phyloP scores from a whole-genome alignment of 345 rosid genomes.

The Eucalyptus rudis region DNA sequence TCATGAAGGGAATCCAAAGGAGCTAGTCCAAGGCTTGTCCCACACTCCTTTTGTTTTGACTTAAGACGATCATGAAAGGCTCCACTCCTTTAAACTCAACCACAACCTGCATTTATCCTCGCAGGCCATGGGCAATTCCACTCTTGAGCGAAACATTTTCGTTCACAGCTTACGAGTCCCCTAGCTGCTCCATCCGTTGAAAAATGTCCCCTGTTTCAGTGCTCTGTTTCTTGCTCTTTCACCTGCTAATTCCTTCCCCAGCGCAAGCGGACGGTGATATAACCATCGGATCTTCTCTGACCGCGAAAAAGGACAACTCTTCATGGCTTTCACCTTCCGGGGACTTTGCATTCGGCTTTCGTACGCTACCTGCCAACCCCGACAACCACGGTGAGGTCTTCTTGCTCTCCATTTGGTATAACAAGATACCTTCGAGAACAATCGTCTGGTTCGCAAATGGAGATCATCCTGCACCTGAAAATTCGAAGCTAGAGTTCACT shows the following conservation, averaged over 20 bases:
- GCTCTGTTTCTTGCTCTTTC: background rate
- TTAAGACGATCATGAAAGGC: background rate
- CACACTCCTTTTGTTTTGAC: background rate
- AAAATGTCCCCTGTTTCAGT: background rate
- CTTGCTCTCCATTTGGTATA: slow-evolving; percentile 19
- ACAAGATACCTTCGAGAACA: slow-evolving; percentile 7
- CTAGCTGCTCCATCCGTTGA: background rate
- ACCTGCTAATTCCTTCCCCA: background rate
- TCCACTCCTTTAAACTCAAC: background rate
- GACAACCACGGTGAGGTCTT: background rate
- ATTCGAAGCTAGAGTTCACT: slow-evolving; percentile 8
- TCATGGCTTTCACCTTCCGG: slow-evolving; percentile 12
- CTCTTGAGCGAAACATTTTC: background rate
- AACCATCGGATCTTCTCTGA: background rate
- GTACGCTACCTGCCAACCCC: background rate
- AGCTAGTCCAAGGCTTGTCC: background rate
- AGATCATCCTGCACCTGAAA: background rate
- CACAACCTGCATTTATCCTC: background rate
- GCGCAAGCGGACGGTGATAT: background rate
- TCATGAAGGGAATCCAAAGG: background rate
- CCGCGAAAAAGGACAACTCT: background rate
- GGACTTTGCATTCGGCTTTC: slow-evolving; percentile 23
- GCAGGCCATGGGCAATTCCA: background rate
- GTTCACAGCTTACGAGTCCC: background rate
- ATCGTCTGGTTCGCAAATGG: slow-evolving; percentile 17